A percentile compares a stretch with the other conserved stretches of the same genome.
Evolutionary conservation across 805 yeast species (phyloP).

Genomic region (Metschnikowia borealis): DNA sequence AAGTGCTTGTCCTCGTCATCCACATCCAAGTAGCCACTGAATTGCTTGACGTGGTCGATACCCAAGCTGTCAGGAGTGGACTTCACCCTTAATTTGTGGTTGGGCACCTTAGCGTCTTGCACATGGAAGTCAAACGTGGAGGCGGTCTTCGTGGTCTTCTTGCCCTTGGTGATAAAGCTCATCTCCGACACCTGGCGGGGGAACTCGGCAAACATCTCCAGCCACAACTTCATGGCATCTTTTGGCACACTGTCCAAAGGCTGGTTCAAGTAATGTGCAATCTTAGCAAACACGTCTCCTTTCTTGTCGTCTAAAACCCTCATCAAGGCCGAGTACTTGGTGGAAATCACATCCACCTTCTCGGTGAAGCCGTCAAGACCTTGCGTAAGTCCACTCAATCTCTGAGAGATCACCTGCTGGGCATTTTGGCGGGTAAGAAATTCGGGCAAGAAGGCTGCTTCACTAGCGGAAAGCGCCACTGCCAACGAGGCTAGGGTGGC

Average conservation of each 20-base stretch:
- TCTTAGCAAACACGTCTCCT: slow-evolving; percentile 39
- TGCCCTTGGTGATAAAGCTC: slow-evolving; percentile 49
- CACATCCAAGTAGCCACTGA: slow-evolving; percentile 81
- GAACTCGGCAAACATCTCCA: slow-evolving; percentile 56
- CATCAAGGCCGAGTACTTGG: slow-evolving; percentile 13
- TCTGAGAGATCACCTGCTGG: slow-evolving; percentile 12
- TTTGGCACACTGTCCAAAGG: slow-evolving; percentile 47
- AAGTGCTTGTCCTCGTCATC: slow-evolving; percentile 81
- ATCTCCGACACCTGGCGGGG: slow-evolving; percentile 53
- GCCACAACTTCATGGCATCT: slow-evolving; percentile 53
- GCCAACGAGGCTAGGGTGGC: slow-evolving; percentile 11
- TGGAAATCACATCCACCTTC: slow-evolving; percentile 10
- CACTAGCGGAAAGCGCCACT: slow-evolving; percentile 12
- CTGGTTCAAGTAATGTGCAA: slow-evolving; percentile 49
- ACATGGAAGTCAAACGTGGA: slow-evolving; percentile 37
- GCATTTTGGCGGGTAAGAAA: slow-evolving; percentile 4
- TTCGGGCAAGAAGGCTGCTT: slow-evolving; percentile 15
- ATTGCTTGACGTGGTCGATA: slow-evolving; percentile 77
- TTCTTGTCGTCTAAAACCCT: slow-evolving; percentile 14
- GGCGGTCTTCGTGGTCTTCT: slow-evolving; percentile 24
- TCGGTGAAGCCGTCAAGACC: slow-evolving; percentile 9
- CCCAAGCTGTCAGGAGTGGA: slow-evolving; percentile 45
- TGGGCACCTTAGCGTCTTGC: slow-evolving; percentile 35
- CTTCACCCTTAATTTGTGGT: slow-evolving; percentile 23
- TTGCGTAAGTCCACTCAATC: slow-evolving; percentile 9